Conservation (phyloP, 164 flowering plant species). For the Cinnamomum chago region DNA sequence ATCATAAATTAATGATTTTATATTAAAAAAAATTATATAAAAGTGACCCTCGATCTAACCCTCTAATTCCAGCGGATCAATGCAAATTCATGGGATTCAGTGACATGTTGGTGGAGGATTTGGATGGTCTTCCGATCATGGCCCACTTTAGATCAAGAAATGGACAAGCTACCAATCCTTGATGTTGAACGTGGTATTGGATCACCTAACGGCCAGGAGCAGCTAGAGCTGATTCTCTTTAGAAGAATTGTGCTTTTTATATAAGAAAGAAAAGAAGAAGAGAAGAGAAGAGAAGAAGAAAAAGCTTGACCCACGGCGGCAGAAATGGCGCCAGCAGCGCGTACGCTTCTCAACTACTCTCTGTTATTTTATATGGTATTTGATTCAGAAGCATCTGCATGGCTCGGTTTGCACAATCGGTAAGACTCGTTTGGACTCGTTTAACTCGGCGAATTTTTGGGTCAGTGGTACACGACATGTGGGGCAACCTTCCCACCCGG, state of each 20-base stretch:
- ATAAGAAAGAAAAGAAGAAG: neutral
- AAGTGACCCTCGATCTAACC: too few relatives aligned
- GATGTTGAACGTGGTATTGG: too few relatives aligned
- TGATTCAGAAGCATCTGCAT: neutral
- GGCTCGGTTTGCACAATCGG: neutral
- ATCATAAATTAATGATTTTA: too few relatives aligned
- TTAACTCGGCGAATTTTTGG: neutral
- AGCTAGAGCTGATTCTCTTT: neutral
- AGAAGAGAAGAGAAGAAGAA: neutral
- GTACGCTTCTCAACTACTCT: neutral
- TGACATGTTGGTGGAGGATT: too few relatives aligned
- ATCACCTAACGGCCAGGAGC: neutral
- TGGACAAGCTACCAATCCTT: too few relatives aligned
- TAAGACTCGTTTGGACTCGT: neutral
- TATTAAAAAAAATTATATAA: too few relatives aligned
- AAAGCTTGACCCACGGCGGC: neutral
- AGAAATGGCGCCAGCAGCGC: constrained; percentile 5
- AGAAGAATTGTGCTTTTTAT: neutral
- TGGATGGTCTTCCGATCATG: neutral
- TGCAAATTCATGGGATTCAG: too few relatives aligned
- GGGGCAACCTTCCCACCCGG: neutral
- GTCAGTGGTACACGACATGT: neutral
- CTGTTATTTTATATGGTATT: neutral
- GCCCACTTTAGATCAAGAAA: too few relatives aligned
- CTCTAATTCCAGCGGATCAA: too few relatives aligned